Conservation (phyloP, 2,329 filamentous ascomycete species). For the Aspergillus fumigatus region DNA sequence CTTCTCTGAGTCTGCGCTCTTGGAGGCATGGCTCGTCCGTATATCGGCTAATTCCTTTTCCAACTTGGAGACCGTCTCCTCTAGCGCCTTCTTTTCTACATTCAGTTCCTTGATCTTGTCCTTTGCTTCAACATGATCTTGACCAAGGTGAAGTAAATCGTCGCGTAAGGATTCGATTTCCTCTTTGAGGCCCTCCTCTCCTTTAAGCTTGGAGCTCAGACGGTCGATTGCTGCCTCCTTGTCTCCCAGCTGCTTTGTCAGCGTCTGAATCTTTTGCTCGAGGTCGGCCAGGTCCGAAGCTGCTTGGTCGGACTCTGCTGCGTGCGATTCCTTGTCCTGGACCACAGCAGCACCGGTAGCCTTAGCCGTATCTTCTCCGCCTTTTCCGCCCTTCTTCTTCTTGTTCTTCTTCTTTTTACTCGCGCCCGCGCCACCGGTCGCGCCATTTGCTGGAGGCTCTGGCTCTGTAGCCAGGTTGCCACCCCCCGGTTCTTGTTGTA, state of each 20-base stretch:
- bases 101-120: conserved; percentile 67
- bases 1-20: conserved; percentile 46
- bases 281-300: conserved; percentile 24
- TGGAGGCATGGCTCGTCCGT: conserved; percentile 45
- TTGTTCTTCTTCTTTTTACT: conserved; percentile 77
- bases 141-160: conserved; percentile 71
- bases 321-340: conserved; percentile 15
- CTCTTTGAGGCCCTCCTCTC: conserved; percentile 72
- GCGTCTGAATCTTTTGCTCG: conserved; percentile 32
- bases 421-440: conserved; percentile 25
- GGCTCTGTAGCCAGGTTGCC: conserved; percentile 18
- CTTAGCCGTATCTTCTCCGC: conserved; percentile 34
- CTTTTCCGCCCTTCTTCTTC: conserved; percentile 71
- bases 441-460: conserved; percentile 15
- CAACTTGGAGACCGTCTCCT: conserved; percentile 60
- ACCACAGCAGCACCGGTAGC: conserved; percentile 13
- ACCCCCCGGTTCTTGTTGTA: conserved; percentile 18
- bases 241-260: conserved; percentile 37
- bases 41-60: conserved; percentile 65
- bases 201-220: conserved; percentile 66
- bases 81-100: conserved; percentile 62
- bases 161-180: conserved; percentile 82
- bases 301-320: conserved; percentile 31
- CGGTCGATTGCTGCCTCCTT: conserved; percentile 71
- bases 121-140: conserved; percentile 79